Conservation (phyloP, 371 early-diverging fungal genomes). For the Chytridium lagenaria region DNA sequence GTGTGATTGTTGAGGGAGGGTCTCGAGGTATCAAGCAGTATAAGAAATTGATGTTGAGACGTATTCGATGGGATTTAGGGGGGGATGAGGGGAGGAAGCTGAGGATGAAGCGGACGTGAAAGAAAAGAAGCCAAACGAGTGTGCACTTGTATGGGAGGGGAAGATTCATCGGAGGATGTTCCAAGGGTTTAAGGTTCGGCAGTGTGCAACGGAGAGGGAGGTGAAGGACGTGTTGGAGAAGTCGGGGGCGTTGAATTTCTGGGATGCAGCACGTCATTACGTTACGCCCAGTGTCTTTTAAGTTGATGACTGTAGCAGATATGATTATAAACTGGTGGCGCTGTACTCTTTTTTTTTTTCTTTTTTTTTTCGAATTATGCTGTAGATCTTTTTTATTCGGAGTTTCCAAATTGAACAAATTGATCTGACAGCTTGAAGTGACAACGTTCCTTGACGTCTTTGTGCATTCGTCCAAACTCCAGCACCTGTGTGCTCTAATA, state of each 20-base stretch:
- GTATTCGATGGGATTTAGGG: slow-evolving; percentile 89
- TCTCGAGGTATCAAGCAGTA: slow-evolving; percentile 87
- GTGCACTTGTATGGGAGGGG: slow-evolving; percentile 93
- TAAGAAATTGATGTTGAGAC: slow-evolving; percentile 93
- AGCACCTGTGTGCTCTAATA: no score
- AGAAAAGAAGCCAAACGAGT: slow-evolving; percentile 70
- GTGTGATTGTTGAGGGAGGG: slow-evolving; percentile 93
- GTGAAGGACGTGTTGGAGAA: slow-evolving; percentile 74
- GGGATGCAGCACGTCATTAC: slow-evolving; percentile 76
- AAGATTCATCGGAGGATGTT: slow-evolving; percentile 77
- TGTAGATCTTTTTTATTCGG: no score
- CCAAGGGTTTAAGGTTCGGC: slow-evolving; percentile 74
- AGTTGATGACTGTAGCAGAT: no score
- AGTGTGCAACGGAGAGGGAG: slow-evolving; percentile 76
- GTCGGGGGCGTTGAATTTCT: slow-evolving; percentile 77
- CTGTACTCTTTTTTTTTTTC: no score
- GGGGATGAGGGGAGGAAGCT: slow-evolving; percentile 42
- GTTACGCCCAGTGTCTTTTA: slow-evolving; percentile 4
- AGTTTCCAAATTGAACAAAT: no score
- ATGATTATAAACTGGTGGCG: no score
- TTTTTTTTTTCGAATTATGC: no score
- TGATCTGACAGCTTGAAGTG: no score
- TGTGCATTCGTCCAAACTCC: no score
- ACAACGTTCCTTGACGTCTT: no score
- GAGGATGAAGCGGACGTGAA: slow-evolving; percentile 53